Base-by-base conservation (phyloP, 2,329 filamentous ascomycete genomes). In the Scortechinia acanthostroma region DNA sequence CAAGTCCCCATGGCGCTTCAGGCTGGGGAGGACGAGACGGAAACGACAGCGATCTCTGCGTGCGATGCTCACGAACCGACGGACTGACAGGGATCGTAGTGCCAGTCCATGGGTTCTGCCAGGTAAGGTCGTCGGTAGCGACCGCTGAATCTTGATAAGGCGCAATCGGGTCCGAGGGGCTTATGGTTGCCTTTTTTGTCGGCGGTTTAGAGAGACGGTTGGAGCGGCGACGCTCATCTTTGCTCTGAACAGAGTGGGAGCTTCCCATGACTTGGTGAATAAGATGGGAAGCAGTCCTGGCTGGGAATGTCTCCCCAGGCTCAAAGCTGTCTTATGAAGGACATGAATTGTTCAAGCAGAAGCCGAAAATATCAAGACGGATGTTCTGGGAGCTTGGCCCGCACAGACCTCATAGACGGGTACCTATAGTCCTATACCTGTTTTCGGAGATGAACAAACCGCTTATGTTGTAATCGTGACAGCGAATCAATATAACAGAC, bases 201-300 rank as follows among this genome's bases (percentile, higher is more conserved):
- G 56, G 52, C 22, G 61, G 58, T 42, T 64, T 65, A 30, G 62
- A 63, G 25, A 64, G 51, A 45, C 60, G 60, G 43, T 62, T 64
- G 21, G 56, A 54, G 45, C 53, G 57, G 46, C 56, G 56, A 37
- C 53, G 55, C 45, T 62, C 59, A 44, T 58, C 52, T 52, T 53
- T 59, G 45, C 49, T 55, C 48, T 52, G 52, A 42, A 52, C 55
- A 23, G 62, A 65, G 44, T 58, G 56, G 17, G 52, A 54, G 50
- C 59, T 63, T 50, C 62, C 62, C 62, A 65, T 65, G 52, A 46
- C 52, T 53, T 14, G 3, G 25, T 17, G 3, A 30, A 30, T 30
- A 30, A 30, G 25, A 30, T 30, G 25, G 25, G n/a, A 30, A 10
- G 10, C 25, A 30, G 10, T 30, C n/a, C 25, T 30, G 10, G 10